Percentiles rank a stretch among this genome's conserved stretches.
Conservation (phyloP, 2,329 filamentous ascomycete species). For the Ophiocordyceps sinensis region DNA sequence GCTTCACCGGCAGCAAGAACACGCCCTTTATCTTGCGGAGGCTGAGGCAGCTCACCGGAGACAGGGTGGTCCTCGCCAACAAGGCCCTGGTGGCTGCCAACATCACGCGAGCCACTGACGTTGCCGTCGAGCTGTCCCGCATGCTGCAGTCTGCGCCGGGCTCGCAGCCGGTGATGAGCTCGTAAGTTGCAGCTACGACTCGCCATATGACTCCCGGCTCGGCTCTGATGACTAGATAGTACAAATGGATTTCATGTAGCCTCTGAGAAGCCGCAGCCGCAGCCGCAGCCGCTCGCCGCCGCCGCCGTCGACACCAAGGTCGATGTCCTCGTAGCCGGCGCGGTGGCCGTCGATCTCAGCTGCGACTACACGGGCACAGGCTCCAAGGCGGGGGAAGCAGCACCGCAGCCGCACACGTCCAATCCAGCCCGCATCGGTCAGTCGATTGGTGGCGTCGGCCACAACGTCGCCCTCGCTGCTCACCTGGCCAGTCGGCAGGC, state of each 20-base stretch:
- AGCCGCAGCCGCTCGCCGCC: not conserved
- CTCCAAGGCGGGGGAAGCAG: slow-evolving; percentile 11
- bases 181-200: slow-evolving; percentile 20
- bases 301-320: slow-evolving; percentile 16
- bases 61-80: slow-evolving; percentile 61
- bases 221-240: slow-evolving; percentile 13
- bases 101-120: slow-evolving; percentile 37
- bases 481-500: slow-evolving; percentile 47
- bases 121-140: slow-evolving; percentile 37
- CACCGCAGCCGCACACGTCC: slow-evolving; percentile 57
- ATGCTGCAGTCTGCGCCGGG: slow-evolving; percentile 19
- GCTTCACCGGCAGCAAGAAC: slow-evolving; percentile 59
- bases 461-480: slow-evolving; percentile 79
- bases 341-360: slow-evolving; percentile 72
- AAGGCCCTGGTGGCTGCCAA: slow-evolving; percentile 42
- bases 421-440: slow-evolving; percentile 73
- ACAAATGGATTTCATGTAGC: slow-evolving; percentile 9
- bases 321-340: slow-evolving; percentile 80
- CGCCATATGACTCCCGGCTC: slow-evolving; percentile 13
- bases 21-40: slow-evolving; percentile 72
- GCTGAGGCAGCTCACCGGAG: slow-evolving; percentile 64
- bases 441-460: slow-evolving; percentile 78
- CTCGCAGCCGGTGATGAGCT: slow-evolving; percentile 13
- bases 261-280: not conserved
- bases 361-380: slow-evolving; percentile 50